Percentiles rank a stretch among this genome's conserved stretches.
Evolutionary conservation across 192 early-diverging fungal species (phyloP).

Genomic region (Chytriomyces sp.): DNA sequence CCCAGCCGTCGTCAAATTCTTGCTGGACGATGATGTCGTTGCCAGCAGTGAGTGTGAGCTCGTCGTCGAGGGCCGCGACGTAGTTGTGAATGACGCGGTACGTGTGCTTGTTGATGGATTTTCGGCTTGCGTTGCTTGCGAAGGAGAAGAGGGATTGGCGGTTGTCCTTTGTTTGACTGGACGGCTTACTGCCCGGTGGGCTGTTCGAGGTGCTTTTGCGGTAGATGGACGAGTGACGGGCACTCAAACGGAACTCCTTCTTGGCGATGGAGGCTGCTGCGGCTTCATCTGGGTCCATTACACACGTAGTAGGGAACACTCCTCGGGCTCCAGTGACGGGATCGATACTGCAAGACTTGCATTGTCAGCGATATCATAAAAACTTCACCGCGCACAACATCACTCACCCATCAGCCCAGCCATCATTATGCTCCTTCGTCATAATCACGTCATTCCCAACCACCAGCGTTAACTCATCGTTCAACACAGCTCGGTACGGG

Average conservation of each 20-base stretch:
- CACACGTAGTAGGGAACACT: constrained; percentile 41
- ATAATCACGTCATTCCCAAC: constrained; percentile 34
- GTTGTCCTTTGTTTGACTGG: not conserved
- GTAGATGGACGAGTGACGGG: constrained; percentile 12
- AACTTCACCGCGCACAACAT: too few species aligned
- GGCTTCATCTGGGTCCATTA: constrained; percentile 22
- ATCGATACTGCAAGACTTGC: constrained; percentile 6
- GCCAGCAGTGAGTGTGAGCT: constrained; percentile 30
- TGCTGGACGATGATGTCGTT: constrained; percentile 34
- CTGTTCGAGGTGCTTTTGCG: not conserved
- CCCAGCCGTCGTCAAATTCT: constrained; percentile 50
- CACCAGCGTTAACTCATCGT: constrained; percentile 37
- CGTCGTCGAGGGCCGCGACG: constrained; percentile 37
- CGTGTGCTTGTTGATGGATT: not conserved
- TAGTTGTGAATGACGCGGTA: constrained; percentile 33
- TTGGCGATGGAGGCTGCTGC: not conserved
- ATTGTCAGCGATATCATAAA: not conserved
- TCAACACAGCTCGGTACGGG: constrained; percentile 28
- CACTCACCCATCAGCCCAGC: constrained; percentile 35
- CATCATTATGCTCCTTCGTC: constrained; percentile 38
- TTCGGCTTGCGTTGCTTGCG: not conserved
- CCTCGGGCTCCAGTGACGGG: constrained; percentile 33
- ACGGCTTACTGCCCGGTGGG: not conserved
- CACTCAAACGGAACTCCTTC: not conserved
- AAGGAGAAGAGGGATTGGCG: not conserved